These are phyloP conservation scores for Toxicodendron radicans DNA, from an alignment of 345 rosid genomes.

Conservation along the genomic window DNA sequence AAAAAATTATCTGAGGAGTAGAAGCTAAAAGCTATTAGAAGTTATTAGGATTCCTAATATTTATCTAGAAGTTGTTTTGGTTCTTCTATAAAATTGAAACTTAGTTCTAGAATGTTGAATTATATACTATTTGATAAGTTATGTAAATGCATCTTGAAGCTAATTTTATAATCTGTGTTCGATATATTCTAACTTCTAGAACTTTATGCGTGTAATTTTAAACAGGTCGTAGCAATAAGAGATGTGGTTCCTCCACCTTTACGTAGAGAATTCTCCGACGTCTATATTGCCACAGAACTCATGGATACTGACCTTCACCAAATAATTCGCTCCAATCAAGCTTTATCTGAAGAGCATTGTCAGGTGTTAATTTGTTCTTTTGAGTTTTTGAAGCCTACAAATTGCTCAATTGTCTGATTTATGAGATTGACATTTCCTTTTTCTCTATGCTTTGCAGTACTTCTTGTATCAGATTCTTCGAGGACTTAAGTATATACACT, in stretches of 20 bases:
- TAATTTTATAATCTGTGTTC: background rate
- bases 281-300: slow-evolving; percentile 77
- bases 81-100: background rate
- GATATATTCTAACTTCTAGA: background rate
- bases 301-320: slow-evolving; percentile 99
- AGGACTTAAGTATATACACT: slow-evolving; percentile 93
- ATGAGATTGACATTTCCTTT: background rate
- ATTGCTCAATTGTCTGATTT: slow-evolving; percentile 1
- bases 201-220: slow-evolving; percentile 12
- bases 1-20: too few species aligned
- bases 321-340: slow-evolving; percentile 85
- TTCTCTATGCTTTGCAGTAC: slow-evolving; percentile 52
- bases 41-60: too few species aligned
- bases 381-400: background rate
- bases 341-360: slow-evolving; percentile 90
- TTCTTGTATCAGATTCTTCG: slow-evolving; percentile 94
- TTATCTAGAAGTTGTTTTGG: too few species aligned
- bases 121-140: background rate
- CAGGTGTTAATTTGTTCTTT: slow-evolving; percentile 52
- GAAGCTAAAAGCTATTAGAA: too few species aligned
- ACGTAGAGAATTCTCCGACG: slow-evolving; percentile 80
- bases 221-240: slow-evolving; percentile 76
- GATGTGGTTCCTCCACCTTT: slow-evolving; percentile 95
- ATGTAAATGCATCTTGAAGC: background rate
- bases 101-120: background rate